phyloP scores from a whole-genome alignment of 1,284 basidiomycete species.

The Leccinum subrobustum region DNA sequence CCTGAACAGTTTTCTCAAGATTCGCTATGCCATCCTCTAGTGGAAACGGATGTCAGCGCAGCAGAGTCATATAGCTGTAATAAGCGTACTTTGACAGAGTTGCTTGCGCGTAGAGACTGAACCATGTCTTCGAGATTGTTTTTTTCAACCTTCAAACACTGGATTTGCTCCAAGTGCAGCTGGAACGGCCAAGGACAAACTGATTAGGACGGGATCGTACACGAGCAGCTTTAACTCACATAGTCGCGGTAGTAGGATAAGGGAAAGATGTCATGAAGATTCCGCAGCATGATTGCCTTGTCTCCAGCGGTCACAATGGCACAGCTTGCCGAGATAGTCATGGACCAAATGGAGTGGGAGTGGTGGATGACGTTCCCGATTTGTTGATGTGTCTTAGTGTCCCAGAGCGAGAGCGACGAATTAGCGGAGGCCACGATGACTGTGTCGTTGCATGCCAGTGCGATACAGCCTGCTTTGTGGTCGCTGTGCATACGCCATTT shows the following conservation, averaged over 20 bases:
- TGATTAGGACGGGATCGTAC: not conserved
- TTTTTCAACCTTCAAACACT: not conserved
- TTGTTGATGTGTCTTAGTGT: not conserved
- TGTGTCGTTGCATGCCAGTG: too few species aligned
- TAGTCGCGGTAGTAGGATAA: not conserved
- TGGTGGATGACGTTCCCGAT: not conserved
- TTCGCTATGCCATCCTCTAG: too few species aligned
- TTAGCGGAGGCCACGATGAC: rapidly evolving
- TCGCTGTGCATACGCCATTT: too few species aligned
- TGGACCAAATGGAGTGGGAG: rapidly evolving
- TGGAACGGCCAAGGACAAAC: too few species aligned
- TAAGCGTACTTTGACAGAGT: not conserved
- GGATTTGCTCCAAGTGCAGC: not conserved
- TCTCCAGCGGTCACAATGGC: not conserved
- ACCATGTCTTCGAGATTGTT: not conserved
- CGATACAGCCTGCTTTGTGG: too few species aligned
- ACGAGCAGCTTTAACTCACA: not conserved
- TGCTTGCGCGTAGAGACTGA: not conserved
- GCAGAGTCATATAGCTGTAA: too few species aligned
- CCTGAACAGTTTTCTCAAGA: too few species aligned
- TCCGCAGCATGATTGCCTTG: not conserved
- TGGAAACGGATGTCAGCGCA: too few species aligned
- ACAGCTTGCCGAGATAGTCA: rapidly evolving
- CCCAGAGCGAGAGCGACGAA: too few species aligned
- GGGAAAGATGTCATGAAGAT: not conserved